Conservation (phyloP, 2,329 filamentous ascomycete genomes). For the Diaporthe ampelina region DNA sequence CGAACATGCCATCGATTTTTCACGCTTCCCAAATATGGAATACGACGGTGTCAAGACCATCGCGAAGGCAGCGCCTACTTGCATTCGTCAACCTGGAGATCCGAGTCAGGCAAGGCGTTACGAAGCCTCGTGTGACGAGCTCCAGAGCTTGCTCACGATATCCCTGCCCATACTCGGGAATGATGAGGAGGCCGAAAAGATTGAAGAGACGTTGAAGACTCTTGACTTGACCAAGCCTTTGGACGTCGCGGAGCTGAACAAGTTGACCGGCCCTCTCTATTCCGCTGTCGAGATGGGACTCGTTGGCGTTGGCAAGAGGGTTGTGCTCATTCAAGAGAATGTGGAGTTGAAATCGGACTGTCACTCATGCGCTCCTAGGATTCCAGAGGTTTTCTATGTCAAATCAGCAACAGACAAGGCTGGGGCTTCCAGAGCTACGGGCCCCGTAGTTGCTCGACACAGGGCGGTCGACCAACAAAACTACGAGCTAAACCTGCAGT, state of each 20-base stretch:
- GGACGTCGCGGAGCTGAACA: conserved; percentile 38
- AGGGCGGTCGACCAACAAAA: conserved; percentile 9
- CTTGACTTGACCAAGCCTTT: conserved; percentile 38
- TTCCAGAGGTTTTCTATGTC: conserved; percentile 24
- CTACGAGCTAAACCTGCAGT: conserved; percentile 4
- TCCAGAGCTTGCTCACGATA: conserved; percentile 37
- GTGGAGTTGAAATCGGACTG: conserved; percentile 22
- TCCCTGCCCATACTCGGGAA: conserved; percentile 37
- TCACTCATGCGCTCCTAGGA: conserved; percentile 5
- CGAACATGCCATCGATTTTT: not conserved
- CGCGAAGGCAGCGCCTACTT: conserved; percentile 25
- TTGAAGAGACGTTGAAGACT: conserved; percentile 22
- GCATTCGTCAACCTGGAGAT: not conserved
- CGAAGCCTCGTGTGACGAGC: conserved; percentile 19
- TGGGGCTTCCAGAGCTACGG: not conserved
- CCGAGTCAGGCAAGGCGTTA: not conserved
- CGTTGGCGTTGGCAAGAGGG: conserved; percentile 4
- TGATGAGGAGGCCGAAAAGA: not conserved
- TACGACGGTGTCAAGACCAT: not conserved
- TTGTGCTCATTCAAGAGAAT: conserved; percentile 12
- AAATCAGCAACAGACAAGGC: conserved; percentile 4
- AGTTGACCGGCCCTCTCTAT: conserved; percentile 34
- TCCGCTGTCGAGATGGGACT: conserved; percentile 36
- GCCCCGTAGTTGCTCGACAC: conserved; percentile 29
- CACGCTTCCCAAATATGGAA: conserved; percentile 11